These are phyloP conservation scores for Eutypella sp. DNA, from an alignment of 2,329 filamentous ascomycete genomes.

Conservation along the genomic window DNA sequence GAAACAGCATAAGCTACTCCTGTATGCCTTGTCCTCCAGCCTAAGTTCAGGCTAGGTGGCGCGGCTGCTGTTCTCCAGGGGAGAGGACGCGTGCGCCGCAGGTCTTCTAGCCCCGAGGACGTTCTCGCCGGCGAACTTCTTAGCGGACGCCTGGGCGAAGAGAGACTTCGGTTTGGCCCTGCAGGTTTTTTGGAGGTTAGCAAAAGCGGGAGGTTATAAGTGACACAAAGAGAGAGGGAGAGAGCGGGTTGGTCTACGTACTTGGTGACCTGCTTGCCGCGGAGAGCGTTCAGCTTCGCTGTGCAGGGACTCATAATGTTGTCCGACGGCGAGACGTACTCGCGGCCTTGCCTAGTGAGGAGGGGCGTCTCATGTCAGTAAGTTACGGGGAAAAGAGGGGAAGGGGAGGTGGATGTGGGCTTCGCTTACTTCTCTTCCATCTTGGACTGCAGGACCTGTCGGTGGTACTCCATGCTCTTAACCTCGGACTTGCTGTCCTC, in stretches of 20 bases:
- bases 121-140: slow-evolving; percentile 51
- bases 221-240: background rate
- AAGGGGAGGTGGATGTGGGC: slow-evolving; percentile 6
- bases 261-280: slow-evolving; percentile 77
- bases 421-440: slow-evolving; percentile 57
- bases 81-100: no score
- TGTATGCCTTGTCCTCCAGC: no score
- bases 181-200: slow-evolving; percentile 15
- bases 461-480: slow-evolving; percentile 73
- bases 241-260: slow-evolving; percentile 37
- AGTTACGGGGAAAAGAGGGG: background rate
- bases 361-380: background rate
- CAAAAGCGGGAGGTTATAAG: background rate
- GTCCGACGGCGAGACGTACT: slow-evolving; percentile 80
- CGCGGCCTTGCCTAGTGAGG: slow-evolving; percentile 34
- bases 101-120: slow-evolving; percentile 33
- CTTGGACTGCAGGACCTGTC: slow-evolving; percentile 68
- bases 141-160: slow-evolving; percentile 60
- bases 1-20: no score
- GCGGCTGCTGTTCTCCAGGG: background rate
- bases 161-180: slow-evolving; percentile 64
- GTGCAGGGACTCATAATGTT: slow-evolving; percentile 84
- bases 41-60: no score
- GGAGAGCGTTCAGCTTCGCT: slow-evolving; percentile 74
- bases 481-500: slow-evolving; percentile 38